Percentiles rank a stretch among this genome's conserved stretches.
Conservation (phyloP, 2,329 filamentous ascomycete genomes). For the Coniochaeta sp. region DNA sequence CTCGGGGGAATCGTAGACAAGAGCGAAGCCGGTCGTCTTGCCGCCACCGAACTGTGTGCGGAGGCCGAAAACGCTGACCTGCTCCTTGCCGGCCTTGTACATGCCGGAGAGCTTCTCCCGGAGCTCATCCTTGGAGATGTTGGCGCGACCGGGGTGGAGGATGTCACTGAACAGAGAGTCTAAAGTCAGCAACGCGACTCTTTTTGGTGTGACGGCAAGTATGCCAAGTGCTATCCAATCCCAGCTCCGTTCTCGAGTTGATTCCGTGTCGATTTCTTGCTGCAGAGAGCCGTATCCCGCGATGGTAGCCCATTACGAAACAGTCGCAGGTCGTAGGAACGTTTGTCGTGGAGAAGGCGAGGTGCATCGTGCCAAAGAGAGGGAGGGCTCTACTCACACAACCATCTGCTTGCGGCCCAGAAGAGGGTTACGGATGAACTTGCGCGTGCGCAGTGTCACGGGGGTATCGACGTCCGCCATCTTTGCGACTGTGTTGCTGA, state of each 20-base stretch:
- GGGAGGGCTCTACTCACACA: slow-evolving; percentile 63
- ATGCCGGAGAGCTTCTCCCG: slow-evolving; percentile 87
- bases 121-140: slow-evolving; percentile 99
- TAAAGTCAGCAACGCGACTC: slow-evolving; percentile 10
- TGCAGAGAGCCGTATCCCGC: background rate
- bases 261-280: background rate
- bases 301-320: background rate
- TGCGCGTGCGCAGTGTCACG: slow-evolving; percentile 92
- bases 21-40: slow-evolving; percentile 98
- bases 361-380: background rate
- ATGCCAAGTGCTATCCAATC: background rate
- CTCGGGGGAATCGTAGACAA: slow-evolving; percentile 97
- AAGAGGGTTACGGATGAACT: slow-evolving; percentile 99
- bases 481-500: slow-evolving; percentile 33
- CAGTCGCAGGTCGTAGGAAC: background rate
- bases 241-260: background rate
- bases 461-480: slow-evolving; percentile 80
- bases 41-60: slow-evolving; percentile 98
- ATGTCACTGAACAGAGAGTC: slow-evolving; percentile 65
- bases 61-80: slow-evolving; percentile 97
- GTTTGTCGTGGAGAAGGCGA: slow-evolving; percentile 9
- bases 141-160: slow-evolving; percentile 96
- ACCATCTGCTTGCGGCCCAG: slow-evolving; percentile 99
- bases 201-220: background rate
- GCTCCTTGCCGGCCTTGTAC: slow-evolving; percentile 98